These are phyloP conservation scores for Capsella bursapastoris DNA, from an alignment of 345 rosid genomes.

Conservation along the genomic window DNA sequence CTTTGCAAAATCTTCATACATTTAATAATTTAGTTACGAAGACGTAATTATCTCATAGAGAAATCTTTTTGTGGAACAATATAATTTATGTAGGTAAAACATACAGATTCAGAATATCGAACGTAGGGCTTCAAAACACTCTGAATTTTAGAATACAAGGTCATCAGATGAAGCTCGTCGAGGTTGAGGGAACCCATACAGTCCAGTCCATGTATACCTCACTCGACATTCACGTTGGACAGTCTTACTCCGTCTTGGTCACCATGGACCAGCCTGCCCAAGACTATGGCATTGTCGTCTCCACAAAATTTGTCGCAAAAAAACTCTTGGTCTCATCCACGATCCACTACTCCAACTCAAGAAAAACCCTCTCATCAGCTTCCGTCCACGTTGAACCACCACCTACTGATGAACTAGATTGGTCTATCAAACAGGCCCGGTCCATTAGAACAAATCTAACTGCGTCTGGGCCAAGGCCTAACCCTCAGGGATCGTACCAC, in stretches of 20 bases:
- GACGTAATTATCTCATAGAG: background rate
- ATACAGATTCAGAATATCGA: slow-evolving; percentile 83
- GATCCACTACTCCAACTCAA: slow-evolving; percentile 76
- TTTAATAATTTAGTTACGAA: background rate
- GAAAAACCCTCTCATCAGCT: slow-evolving; percentile 43
- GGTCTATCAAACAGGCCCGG: slow-evolving; percentile 83
- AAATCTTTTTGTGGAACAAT: slow-evolving; percentile 35
- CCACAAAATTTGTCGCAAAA: slow-evolving; percentile 61
- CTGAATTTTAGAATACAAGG: slow-evolving; percentile 77
- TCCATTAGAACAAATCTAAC: slow-evolving; percentile 86
- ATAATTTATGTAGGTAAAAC: slow-evolving; percentile 53
- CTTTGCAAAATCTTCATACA: background rate
- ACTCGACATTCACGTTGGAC: slow-evolving; percentile 85
- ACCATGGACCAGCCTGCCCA: slow-evolving; percentile 73
- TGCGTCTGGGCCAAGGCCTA: slow-evolving; percentile 94
- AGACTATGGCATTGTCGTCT: slow-evolving; percentile 65
- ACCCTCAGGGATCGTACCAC: slow-evolving; percentile 97
- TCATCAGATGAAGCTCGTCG: slow-evolving; percentile 80
- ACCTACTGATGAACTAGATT: slow-evolving; percentile 48
- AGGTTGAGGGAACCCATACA: slow-evolving; percentile 93
- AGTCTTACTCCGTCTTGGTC: slow-evolving; percentile 83
- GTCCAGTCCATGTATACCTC: slow-evolving; percentile 65
- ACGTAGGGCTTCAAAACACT: slow-evolving; percentile 72
- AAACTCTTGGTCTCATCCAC: slow-evolving; percentile 52
- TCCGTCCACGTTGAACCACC: slow-evolving; percentile 47